Percentiles rank a stretch among this genome's conserved stretches.
These are phyloP conservation scores for Cordyceps cateniannulata DNA, from an alignment of 2,329 filamentous ascomycete genomes.

Conservation along the genomic window DNA sequence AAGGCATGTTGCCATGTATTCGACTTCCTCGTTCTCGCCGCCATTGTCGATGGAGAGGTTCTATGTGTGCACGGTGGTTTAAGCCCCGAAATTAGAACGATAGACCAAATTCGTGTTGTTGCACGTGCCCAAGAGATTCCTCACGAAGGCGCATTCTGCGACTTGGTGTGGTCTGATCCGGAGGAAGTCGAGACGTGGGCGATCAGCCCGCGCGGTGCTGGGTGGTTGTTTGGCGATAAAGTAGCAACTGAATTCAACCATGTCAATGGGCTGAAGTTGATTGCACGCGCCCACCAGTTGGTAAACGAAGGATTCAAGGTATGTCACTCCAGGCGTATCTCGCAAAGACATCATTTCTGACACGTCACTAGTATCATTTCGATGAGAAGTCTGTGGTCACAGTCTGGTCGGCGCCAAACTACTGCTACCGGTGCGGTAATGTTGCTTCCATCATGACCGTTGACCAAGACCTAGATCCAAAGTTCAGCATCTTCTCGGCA, in stretches of 20 bases:
- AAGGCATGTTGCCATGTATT: slow-evolving; percentile 99
- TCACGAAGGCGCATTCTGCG: slow-evolving; percentile 96
- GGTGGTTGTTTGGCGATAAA: slow-evolving; percentile 95
- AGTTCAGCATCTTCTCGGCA: slow-evolving; percentile 87
- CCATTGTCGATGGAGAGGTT: slow-evolving; percentile 96
- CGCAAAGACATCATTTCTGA: neutral
- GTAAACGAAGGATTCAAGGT: slow-evolving; percentile 99
- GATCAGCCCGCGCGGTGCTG: slow-evolving; percentile 88
- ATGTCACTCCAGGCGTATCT: slow-evolving; percentile 14
- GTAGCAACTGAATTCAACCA: slow-evolving; percentile 97
- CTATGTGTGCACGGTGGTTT: slow-evolving; percentile 95
- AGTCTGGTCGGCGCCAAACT: slow-evolving; percentile 96
- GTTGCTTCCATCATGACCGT: slow-evolving; percentile 95
- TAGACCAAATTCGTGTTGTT: slow-evolving; percentile 98
- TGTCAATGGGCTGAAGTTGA: slow-evolving; percentile 92
- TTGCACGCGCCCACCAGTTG: slow-evolving; percentile 93
- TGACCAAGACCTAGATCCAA: slow-evolving; percentile 74
- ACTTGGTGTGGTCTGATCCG: slow-evolving; percentile 96
- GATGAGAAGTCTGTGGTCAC: slow-evolving; percentile 92
- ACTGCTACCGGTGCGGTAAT: slow-evolving; percentile 93
- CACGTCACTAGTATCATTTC: slow-evolving; percentile 70
- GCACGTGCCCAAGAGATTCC: slow-evolving; percentile 96
- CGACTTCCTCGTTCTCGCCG: slow-evolving; percentile 91
- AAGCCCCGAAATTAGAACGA: slow-evolving; percentile 87
- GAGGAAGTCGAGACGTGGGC: slow-evolving; percentile 97